Evolutionary conservation across 2,329 filamentous ascomycete species (phyloP).

Genomic region (Colletotrichum scovillei): DNA sequence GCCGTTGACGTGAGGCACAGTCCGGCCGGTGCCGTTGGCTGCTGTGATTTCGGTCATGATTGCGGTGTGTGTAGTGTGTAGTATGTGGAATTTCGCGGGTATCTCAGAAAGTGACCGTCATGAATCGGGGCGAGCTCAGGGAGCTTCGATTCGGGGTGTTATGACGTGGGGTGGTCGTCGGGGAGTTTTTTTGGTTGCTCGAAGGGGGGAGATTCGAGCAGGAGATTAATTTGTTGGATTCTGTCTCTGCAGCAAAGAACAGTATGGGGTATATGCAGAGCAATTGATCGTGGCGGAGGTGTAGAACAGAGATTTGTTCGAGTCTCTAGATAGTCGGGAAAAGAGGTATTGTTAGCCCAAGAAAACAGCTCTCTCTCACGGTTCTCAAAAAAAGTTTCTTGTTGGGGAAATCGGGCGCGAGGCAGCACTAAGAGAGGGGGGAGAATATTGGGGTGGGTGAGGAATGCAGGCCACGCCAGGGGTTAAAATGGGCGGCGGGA

Average conservation of each 20-base stretch:
- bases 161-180: not conserved
- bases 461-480: slow-evolving; percentile 16
- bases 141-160: slow-evolving; percentile 26
- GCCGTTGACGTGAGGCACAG: slow-evolving; percentile 66
- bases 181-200: slow-evolving; percentile 10
- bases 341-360: slow-evolving; percentile 19
- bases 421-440: slow-evolving; percentile 12
- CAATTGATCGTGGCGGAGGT: slow-evolving; percentile 19
- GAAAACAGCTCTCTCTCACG: not conserved
- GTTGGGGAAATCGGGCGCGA: slow-evolving; percentile 10
- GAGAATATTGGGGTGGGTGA: slow-evolving; percentile 5
- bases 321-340: slow-evolving; percentile 23
- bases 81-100: slow-evolving; percentile 22
- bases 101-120: slow-evolving; percentile 36
- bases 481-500: slow-evolving; percentile 2
- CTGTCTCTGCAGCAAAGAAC: slow-evolving; percentile 27
- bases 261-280: slow-evolving; percentile 32
- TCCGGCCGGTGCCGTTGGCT: slow-evolving; percentile 56
- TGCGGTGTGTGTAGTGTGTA: slow-evolving; percentile 33
- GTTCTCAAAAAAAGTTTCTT: slow-evolving; percentile 24
- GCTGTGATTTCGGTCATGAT: slow-evolving; percentile 62
- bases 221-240: slow-evolving; percentile 28
- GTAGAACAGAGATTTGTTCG: slow-evolving; percentile 34
- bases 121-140: slow-evolving; percentile 32
- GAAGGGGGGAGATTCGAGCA: slow-evolving; percentile 32